Percentiles rank a stretch among this genome's conserved stretches.
Conservation (phyloP, 208 protist genomes). For the Lotmaria passim region DNA sequence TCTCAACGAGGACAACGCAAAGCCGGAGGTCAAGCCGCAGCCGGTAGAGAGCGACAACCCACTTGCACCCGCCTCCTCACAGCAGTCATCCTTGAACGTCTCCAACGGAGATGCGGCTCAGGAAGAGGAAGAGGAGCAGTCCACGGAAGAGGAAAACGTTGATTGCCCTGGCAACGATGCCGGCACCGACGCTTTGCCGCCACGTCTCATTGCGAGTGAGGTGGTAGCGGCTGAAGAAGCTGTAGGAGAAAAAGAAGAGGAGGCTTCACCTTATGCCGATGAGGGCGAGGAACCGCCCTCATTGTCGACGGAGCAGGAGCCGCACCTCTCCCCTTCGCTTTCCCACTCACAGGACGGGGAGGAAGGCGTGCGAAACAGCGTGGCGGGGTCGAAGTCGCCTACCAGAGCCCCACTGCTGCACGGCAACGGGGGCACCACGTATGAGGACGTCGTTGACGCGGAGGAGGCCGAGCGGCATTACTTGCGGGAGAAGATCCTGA, state of each 20-base stretch:
- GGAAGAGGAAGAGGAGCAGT: neutral
- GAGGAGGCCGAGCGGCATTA: slow-evolving; percentile 28
- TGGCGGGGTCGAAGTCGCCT: neutral
- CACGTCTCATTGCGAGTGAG: no score
- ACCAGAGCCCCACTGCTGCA: neutral
- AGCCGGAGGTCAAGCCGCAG: no score
- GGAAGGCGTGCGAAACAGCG: neutral
- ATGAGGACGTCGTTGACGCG: neutral
- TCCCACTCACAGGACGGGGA: neutral
- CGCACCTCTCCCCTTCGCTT: neutral
- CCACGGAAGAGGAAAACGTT: neutral
- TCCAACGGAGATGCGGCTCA: neutral
- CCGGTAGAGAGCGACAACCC: no score
- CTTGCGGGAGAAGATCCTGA: slow-evolving; percentile 39
- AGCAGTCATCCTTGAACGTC: no score
- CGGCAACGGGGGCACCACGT: neutral
- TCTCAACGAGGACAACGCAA: no score
- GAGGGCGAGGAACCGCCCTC: slow-evolving; percentile 1
- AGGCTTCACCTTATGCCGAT: no score
- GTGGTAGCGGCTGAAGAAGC: no score
- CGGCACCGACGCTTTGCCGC: no score
- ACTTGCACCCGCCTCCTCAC: no score
- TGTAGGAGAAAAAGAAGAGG: no score
- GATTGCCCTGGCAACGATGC: no score
- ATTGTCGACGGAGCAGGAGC: neutral